Conservation (phyloP, 306 rosid genomes). For the Hippophae gyantsensis region DNA sequence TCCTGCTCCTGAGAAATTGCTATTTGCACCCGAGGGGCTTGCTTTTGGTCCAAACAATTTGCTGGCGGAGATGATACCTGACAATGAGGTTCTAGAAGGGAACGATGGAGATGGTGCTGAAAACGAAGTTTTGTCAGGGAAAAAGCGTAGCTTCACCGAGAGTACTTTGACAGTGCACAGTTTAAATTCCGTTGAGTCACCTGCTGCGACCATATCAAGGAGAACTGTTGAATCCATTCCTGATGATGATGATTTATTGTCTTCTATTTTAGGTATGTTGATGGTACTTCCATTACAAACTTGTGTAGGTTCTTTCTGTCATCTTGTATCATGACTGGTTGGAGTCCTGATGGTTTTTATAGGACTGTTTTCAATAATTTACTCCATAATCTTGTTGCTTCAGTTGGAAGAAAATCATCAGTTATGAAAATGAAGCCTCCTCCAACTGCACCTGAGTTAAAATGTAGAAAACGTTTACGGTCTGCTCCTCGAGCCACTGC, state of each 20-base stretch:
- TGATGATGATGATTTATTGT: conserved; percentile 88
- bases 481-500: conserved; percentile 46
- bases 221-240: conserved; percentile 65
- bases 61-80: conserved; percentile 54
- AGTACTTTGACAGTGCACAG: conserved; percentile 68
- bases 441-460: conserved; percentile 51
- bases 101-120: conserved; percentile 32
- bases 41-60: conserved; percentile 38
- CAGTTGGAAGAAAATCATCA: conserved; percentile 88
- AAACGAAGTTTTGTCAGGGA: conserved; percentile 39
- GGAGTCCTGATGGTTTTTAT: neutral
- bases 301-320: conserved; percentile 5
- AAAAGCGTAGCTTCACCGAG: conserved; percentile 81
- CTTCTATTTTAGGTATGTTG: conserved; percentile 83
- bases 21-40: conserved; percentile 37
- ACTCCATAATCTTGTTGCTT: conserved; percentile 20
- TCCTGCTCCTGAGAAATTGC: conserved; percentile 77
- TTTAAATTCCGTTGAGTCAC: conserved; percentile 58
- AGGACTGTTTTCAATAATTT: neutral
- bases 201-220: conserved; percentile 46
- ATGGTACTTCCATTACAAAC: conserved; percentile 7
- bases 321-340: conserved; percentile 3
- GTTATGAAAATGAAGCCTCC: conserved; percentile 75
- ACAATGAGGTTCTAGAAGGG: conserved; percentile 32
- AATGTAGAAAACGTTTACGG: conserved; percentile 47